Base-by-base conservation (phyloP, 805 yeast genomes). In the Yamadazyma phyllophila region DNA sequence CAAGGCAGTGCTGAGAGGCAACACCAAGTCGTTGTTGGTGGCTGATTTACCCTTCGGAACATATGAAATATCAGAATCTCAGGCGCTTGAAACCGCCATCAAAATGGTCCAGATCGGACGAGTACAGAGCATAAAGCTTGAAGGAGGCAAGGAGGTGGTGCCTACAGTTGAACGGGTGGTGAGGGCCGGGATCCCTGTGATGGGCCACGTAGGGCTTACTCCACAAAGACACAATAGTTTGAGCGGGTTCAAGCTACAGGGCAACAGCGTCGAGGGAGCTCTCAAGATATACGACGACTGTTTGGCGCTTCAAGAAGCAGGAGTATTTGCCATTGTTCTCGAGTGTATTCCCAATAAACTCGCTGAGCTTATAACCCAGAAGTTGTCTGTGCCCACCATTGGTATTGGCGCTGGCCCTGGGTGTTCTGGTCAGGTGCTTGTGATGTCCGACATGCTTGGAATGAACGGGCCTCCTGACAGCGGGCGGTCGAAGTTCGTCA, bases 401-500 rank as follows among this genome's bases (percentile, higher is more conserved):
- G 99, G 99, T 3, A 92, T 92, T 40, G 99, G 99, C 4, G 97
- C 98, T 0, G 98, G 99, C 0, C 78, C 81, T 16, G 67, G 68
- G 7, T 84, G 92, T 7, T 79, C 87, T 30, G 98, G 96, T 0
- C 98, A 94, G 63, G 96, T 92, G 1, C 73, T 92, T 32, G 99
- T 92, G 0, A 82, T 86, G 62, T 79, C 88, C 3, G 99, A 92
- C 60, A 58, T 88, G 66, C 67, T 92, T 27, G 97, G 97, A 1
- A 79, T 84, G 87, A 70, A 72, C 41, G 80, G 81, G 36, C 74
- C 76, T 0, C 71, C 67, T 37, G 57, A 55, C n/a, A 39, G 56
- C 8, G 47, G 42, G n/a, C 86, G 87, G 2, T 62, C 74, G 7
- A 87, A 85, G 59, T 91, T 94, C 64, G 92, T 89, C 24, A 86